Conservation (phyloP, 371 early-diverging fungal species). For the Encephalitozoon cuniculi region DNA sequence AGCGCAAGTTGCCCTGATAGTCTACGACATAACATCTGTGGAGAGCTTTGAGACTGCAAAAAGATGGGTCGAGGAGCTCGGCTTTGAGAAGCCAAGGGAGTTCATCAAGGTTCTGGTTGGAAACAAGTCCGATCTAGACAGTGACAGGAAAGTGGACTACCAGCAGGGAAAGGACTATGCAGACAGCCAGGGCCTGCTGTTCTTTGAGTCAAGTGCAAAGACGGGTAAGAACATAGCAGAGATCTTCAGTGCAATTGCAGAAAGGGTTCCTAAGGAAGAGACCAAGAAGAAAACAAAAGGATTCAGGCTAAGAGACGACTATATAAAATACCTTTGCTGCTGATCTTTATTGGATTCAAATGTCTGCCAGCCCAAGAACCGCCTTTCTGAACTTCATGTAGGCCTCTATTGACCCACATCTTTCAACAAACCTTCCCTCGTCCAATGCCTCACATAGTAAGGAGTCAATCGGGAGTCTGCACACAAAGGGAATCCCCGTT, state of each 20-base stretch:
- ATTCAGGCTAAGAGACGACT: slow-evolving; percentile 9
- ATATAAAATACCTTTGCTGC: slow-evolving; percentile 46
- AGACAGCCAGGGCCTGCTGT: slow-evolving; percentile 69
- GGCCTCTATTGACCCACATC: not conserved
- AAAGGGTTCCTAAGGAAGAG: slow-evolving; percentile 59
- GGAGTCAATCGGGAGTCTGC: slow-evolving; percentile 36
- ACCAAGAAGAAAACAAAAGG: slow-evolving; percentile 9
- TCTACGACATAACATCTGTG: slow-evolving; percentile 86
- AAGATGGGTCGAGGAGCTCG: slow-evolving; percentile 82
- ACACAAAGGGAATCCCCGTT: slow-evolving; percentile 38
- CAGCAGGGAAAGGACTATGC: slow-evolving; percentile 82
- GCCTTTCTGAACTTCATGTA: slow-evolving; percentile 9
- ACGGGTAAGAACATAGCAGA: slow-evolving; percentile 75
- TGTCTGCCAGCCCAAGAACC: not conserved
- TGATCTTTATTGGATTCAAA: slow-evolving; percentile 5
- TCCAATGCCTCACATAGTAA: slow-evolving; percentile 20
- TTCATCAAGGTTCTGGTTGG: slow-evolving; percentile 74
- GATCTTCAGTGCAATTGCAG: slow-evolving; percentile 46
- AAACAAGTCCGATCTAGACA: slow-evolving; percentile 75
- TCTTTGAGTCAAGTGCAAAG: slow-evolving; percentile 83
- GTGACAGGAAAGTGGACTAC: slow-evolving; percentile 69
- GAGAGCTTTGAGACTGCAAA: slow-evolving; percentile 78
- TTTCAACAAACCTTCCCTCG: slow-evolving; percentile 21
- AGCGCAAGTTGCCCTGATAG: slow-evolving; percentile 80
- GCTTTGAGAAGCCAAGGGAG: slow-evolving; percentile 75